Conservation (phyloP, 352 stramenopile genomes). For the Globisporangium megalacanthum region DNA sequence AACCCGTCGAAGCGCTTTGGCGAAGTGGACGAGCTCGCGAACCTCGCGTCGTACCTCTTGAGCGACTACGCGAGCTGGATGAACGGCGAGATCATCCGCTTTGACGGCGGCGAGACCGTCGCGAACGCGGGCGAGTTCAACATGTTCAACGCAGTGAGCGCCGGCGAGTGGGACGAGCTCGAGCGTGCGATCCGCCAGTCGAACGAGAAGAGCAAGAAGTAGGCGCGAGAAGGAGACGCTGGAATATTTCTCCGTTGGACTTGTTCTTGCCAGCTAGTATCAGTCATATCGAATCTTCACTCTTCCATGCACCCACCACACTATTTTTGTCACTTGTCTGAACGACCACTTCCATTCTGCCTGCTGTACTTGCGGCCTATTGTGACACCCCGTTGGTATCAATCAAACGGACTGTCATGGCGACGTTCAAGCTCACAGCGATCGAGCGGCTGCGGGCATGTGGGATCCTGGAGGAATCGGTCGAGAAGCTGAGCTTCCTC, state of each 20-base stretch:
- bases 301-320: too few relatives aligned
- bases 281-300: too few relatives aligned
- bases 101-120: conserved; percentile 77
- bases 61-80: conserved; percentile 82
- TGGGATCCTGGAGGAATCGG: conserved; percentile 84
- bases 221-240: background rate
- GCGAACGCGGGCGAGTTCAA: conserved; percentile 77
- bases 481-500: conserved; percentile 90
- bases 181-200: conserved; percentile 50
- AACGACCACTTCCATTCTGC: too few relatives aligned
- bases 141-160: conserved; percentile 54
- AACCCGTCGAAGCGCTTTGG: conserved; percentile 73
- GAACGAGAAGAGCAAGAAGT: conserved; percentile 62
- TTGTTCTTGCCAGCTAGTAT: too few relatives aligned
- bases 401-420: background rate
- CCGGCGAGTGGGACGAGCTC: conserved; percentile 71
- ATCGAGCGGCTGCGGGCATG: conserved; percentile 68
- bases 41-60: conserved; percentile 69
- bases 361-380: too few relatives aligned
- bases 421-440: conserved; percentile 53
- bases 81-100: conserved; percentile 76
- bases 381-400: too few relatives aligned
- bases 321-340: background rate
- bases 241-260: too few relatives aligned
- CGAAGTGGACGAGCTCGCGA: conserved; percentile 74